These are phyloP conservation scores for Cordyceps militaris DNA, from an alignment of 2,329 filamentous ascomycete species.

Conservation along the genomic window DNA sequence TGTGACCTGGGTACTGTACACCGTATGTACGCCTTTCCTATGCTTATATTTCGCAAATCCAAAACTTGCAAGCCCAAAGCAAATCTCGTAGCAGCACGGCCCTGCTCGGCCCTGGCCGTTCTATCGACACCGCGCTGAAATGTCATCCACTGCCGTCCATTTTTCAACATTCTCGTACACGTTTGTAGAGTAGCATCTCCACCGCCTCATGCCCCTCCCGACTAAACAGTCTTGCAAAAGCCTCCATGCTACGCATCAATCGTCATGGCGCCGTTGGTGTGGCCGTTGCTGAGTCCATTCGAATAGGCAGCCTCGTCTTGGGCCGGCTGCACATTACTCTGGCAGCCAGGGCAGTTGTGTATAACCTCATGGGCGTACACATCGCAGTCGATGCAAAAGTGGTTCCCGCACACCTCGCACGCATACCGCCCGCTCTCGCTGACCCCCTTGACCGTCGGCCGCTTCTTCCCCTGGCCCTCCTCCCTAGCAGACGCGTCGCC, in stretches of 20 bases:
- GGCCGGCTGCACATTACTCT: conserved; percentile 35
- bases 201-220: not conserved
- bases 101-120: not conserved
- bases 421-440: conserved; percentile 85
- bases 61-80: not conserved
- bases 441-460: conserved; percentile 49
- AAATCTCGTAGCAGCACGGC: not conserved
- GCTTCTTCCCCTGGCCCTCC: not conserved
- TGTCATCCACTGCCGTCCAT: too few relatives aligned
- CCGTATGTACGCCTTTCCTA: not conserved
- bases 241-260: conserved; percentile 34
- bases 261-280: conserved; percentile 37
- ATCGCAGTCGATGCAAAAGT: conserved; percentile 98
- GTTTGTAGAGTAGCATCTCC: not conserved
- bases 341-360: conserved; percentile 93
- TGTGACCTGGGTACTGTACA: not conserved
- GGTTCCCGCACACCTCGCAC: conserved; percentile 76
- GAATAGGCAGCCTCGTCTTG: conserved; percentile 20
- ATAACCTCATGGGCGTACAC: conserved; percentile 90
- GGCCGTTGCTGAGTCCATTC: conserved; percentile 15
- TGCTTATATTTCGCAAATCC: not conserved
- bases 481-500: conserved; percentile 15
- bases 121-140: not conserved
- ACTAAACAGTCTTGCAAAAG: not conserved
- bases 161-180: not conserved